These are phyloP conservation scores for Lachancea thermotolerans DNA, from an alignment of 805 yeast genomes.

Conservation along the genomic window DNA sequence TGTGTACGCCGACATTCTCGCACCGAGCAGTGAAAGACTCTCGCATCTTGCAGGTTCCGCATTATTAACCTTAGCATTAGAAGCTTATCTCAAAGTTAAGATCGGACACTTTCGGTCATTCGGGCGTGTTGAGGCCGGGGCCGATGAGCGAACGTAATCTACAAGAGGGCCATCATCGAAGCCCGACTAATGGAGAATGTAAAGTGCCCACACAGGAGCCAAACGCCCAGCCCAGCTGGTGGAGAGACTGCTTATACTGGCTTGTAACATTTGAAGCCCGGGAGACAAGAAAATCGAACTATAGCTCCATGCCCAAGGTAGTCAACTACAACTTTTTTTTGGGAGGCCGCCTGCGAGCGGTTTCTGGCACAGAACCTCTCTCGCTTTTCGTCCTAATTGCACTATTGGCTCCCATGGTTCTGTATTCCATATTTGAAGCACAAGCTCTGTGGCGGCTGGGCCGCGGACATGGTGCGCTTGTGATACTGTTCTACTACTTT, in stretches of 20 bases:
- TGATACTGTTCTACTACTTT: slow-evolving; percentile 50
- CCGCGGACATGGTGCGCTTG: slow-evolving; percentile 26
- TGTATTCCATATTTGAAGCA: slow-evolving; percentile 47
- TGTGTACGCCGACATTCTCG: too few relatives aligned
- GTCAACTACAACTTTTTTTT: slow-evolving; percentile 44
- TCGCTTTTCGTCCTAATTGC: slow-evolving; percentile 33
- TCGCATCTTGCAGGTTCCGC: too few relatives aligned
- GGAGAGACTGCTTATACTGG: slow-evolving; percentile 4
- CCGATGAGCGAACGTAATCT: too few relatives aligned
- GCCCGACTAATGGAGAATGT: too few relatives aligned
- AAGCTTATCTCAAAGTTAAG: too few relatives aligned
- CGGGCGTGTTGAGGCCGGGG: too few relatives aligned
- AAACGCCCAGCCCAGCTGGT: not conserved
- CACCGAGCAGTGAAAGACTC: too few relatives aligned
- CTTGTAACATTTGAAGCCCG: slow-evolving; percentile 8
- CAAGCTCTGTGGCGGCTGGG: slow-evolving; percentile 19
- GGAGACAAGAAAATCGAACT: slow-evolving; percentile 10
- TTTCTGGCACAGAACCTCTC: slow-evolving; percentile 35
- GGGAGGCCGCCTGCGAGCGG: slow-evolving; percentile 58
- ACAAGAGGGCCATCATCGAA: too few relatives aligned
- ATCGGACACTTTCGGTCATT: too few relatives aligned
- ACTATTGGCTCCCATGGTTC: slow-evolving; percentile 41
- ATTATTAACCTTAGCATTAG: too few relatives aligned
- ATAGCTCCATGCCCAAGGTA: slow-evolving; percentile 17
- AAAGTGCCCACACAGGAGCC: too few relatives aligned